phyloP scores from a whole-genome alignment of 495 filamentous ascomycete genomes.

The Hyaloscypha hepaticicola region DNA sequence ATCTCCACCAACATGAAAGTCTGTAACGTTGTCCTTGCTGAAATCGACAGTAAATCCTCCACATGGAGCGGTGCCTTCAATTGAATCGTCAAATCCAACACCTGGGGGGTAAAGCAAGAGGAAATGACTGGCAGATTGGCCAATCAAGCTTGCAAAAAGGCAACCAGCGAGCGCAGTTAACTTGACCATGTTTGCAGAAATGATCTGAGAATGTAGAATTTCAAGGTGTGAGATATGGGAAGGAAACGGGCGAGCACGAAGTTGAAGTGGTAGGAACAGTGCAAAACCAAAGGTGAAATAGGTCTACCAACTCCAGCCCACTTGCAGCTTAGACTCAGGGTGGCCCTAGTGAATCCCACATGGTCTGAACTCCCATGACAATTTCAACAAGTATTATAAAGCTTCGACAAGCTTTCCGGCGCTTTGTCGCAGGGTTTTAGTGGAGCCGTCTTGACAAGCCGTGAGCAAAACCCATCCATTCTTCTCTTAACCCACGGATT shows the following conservation, averaged over 20 bases:
- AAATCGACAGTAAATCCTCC: constrained; percentile 46
- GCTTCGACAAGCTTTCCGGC: background rate
- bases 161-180: background rate
- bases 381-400: background rate
- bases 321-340: background rate
- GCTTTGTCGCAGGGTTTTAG: background rate
- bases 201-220: background rate
- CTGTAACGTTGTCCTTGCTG: constrained; percentile 33
- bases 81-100: constrained; percentile 48
- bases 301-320: background rate
- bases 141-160: background rate
- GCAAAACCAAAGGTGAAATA: constrained; percentile 4
- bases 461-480: background rate
- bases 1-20: constrained; percentile 52
- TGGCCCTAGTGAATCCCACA: background rate
- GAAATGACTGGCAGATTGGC: constrained; percentile 25
- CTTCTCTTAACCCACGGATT: background rate
- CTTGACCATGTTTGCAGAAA: background rate
- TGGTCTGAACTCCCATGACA: background rate
- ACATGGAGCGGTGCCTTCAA: constrained; percentile 43
- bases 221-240: background rate
- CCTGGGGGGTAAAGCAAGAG: constrained; percentile 41
- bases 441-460: background rate
- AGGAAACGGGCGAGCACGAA: constrained; percentile 1
- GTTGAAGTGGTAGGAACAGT: background rate